A percentile compares a stretch with the other conserved stretches of the same genome.
These are phyloP conservation scores for Capsella rubella DNA, from an alignment of 441 rosid species.

Conservation along the genomic window DNA sequence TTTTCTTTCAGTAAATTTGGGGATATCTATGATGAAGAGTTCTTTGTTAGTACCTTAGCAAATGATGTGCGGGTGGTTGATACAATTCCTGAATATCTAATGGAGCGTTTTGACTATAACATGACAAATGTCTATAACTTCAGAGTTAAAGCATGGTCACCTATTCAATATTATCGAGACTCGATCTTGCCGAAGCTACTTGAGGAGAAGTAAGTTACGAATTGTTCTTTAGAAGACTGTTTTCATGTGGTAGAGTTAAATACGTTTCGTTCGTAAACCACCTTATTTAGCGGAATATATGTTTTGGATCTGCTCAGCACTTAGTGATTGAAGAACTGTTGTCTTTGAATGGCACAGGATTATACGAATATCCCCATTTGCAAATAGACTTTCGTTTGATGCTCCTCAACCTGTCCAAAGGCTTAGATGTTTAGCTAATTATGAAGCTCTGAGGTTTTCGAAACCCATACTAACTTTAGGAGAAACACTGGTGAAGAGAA, in stretches of 20 bases:
- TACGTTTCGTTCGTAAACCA: neutral
- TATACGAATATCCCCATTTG: conserved; percentile 98
- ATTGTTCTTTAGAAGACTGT: conserved; percentile 16
- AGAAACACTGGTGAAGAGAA: conserved; percentile 82
- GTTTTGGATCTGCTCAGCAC: conserved; percentile 23
- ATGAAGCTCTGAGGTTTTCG: conserved; percentile 87
- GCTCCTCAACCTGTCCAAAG: conserved; percentile 93
- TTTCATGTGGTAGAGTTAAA: conserved; percentile 23
- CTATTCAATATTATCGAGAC: conserved; percentile 86
- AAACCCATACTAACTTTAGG: conserved; percentile 80
- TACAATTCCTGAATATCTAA: conserved; percentile 83
- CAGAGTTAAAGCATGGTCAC: conserved; percentile 98
- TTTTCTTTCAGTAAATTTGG: conserved; percentile 74
- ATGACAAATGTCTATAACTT: conserved; percentile 96
- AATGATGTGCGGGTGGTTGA: conserved; percentile 88
- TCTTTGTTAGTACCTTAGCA: conserved; percentile 70
- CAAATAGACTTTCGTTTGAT: conserved; percentile 97
- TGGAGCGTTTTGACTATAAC: conserved; percentile 96
- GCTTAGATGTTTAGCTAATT: conserved; percentile 96
- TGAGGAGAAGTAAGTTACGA: conserved; percentile 90
- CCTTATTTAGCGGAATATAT: neutral
- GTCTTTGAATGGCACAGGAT: conserved; percentile 65
- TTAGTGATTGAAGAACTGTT: conserved; percentile 26
- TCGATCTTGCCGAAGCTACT: conserved; percentile 88
- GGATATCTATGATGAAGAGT: conserved; percentile 93